These are phyloP conservation scores for Backusella circina DNA, from an alignment of 192 early-diverging fungal species.

Conservation along the genomic window DNA sequence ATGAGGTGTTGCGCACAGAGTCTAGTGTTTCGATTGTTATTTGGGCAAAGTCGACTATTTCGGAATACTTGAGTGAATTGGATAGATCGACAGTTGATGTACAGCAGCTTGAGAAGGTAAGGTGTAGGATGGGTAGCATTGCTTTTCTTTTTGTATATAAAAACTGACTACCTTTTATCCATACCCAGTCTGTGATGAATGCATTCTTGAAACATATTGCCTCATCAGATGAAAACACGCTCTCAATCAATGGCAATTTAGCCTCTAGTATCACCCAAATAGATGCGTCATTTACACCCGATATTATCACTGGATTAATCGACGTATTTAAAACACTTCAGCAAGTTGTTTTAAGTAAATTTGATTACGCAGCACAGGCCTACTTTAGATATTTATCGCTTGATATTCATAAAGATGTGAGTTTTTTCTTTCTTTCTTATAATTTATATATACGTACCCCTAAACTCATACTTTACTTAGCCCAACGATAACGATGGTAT, in stretches of 20 bases:
- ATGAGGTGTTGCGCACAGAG: conserved; percentile 33
- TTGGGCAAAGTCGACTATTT: conserved; percentile 6
- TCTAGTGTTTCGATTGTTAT: conserved; percentile 5
- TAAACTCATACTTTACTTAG: neutral
- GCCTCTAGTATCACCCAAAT: neutral
- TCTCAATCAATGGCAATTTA: neutral
- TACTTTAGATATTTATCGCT: conserved; percentile 17
- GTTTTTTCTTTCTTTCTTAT: neutral
- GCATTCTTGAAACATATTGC: neutral
- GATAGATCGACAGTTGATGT: neutral
- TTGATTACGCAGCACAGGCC: neutral
- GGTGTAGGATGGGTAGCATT: too few relatives aligned
- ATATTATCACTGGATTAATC: neutral
- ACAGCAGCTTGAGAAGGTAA: neutral
- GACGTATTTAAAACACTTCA: conserved; percentile 7
- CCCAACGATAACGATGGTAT: conserved; percentile 1
- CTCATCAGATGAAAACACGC: neutral
- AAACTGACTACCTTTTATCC: neutral
- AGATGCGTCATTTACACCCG: neutral
- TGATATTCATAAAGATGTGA: conserved; percentile 10
- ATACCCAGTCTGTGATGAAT: neutral
- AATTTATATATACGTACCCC: neutral
- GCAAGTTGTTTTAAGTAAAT: neutral
- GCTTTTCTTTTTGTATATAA: neutral
- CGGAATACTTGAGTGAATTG: neutral